Evolutionary conservation across 1,284 basidiomycete species (phyloP), one percentile per base, ranked within the genome.

Genomic region (Anthracocystis panici-leucophaei): DNA sequence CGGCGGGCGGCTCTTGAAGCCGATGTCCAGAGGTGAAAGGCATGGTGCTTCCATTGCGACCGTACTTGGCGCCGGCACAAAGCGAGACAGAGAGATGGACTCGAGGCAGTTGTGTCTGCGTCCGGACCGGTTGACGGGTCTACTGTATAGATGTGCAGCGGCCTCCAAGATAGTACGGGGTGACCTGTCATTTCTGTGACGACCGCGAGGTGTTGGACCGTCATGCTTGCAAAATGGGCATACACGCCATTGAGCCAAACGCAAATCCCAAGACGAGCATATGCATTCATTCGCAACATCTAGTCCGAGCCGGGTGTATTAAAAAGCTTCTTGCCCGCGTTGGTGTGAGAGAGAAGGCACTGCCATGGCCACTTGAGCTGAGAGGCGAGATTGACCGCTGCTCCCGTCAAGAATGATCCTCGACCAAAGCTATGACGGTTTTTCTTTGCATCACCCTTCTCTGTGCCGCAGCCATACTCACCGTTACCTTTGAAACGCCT

Each of bases 181-280:
- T 58, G 57, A 58, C 57, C 40, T 58, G 57, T 58, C 57, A 51
- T 51, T 51, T 58, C 42, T 29, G 8, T 38, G 40, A 20, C n/a
- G 10, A 18, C 16, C 20, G 11, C 12, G 10, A 16, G 21, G 45
- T 38, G 18, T 23, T 5, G 16, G 44, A 27, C 12, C 51, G 12
- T 40, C 46, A n/a, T 21, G 27, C 18, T n/a, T n/a, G 27, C 35
- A 31, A 48, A 48, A 31, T 27, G 27, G 46, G 35, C 35, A 6
- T 14, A 16, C 12, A 38, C 35, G 4, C 21, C 38, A 41, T 40
- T 6, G 42, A 44, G 42, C 42, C 20, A 38, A 16, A 5, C 10
- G 14, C 35, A 38, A 16, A 3, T 38, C n/a, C n/a, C 4, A 21
- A n/a, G n/a, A 12, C 35, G 35, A 38, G 10, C 33, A 33, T 12